Conservation (phyloP, 2,329 filamentous ascomycete species). For the Pseudocercospora cruenta region DNA sequence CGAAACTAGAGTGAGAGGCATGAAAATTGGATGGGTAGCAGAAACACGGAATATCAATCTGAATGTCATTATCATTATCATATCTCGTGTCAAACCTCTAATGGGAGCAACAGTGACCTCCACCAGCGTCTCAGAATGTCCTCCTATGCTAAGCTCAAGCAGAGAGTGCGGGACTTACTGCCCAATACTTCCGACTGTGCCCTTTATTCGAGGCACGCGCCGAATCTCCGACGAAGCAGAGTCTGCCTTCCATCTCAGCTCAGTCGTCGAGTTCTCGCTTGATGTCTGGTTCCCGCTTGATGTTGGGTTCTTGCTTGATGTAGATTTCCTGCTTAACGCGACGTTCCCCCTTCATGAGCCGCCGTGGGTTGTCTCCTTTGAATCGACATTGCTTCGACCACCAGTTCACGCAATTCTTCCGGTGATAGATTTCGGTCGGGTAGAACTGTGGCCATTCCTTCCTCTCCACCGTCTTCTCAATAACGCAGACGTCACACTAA, state of each 20-base stretch:
- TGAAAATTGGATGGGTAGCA: neutral
- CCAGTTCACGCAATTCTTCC: neutral
- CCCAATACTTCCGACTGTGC: too few relatives aligned
- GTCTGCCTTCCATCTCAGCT: too few relatives aligned
- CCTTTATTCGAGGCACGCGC: too few relatives aligned
- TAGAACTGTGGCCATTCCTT: too few relatives aligned
- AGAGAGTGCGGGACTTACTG: too few relatives aligned
- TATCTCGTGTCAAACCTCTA: neutral
- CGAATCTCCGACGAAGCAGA: too few relatives aligned
- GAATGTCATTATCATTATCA: slow-evolving; percentile 2
- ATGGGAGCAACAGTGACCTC: neutral
- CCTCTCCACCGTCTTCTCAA: neutral
- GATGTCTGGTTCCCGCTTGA: too few relatives aligned
- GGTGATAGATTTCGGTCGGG: neutral
- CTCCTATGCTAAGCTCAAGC: neutral
- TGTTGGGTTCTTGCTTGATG: too few relatives aligned
- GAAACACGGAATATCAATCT: neutral
- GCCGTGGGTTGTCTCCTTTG: neutral
- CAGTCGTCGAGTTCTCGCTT: too few relatives aligned
- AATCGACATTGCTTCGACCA: neutral
- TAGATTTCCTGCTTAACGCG: too few relatives aligned
- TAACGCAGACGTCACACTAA: slow-evolving; percentile 2
- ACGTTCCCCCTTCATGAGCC: too few relatives aligned
- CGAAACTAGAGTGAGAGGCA: neutral
- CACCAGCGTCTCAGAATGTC: neutral